Percentiles rank a stretch among this genome's conserved stretches.
phyloP scores from a whole-genome alignment of 2,329 filamentous ascomycete genomes.

The Fusarium sp. region DNA sequence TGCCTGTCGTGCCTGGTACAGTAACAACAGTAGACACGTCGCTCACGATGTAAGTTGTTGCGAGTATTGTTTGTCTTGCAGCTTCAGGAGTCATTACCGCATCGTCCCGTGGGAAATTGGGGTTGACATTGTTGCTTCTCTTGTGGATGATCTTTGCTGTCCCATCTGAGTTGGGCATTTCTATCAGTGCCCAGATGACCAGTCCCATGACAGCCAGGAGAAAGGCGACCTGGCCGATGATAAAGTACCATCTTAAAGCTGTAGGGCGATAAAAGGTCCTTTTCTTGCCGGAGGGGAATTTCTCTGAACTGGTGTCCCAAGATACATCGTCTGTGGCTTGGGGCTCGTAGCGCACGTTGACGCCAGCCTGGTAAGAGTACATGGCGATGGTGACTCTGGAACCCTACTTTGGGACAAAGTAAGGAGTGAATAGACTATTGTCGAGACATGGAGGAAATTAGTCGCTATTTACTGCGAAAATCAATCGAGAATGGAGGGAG shows the following conservation, averaged over 20 bases:
- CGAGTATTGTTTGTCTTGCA: not conserved
- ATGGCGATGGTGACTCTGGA: conserved; percentile 13
- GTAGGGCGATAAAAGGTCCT: conserved; percentile 38
- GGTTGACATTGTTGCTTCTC: not conserved
- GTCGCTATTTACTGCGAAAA: not conserved
- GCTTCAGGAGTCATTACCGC: not conserved
- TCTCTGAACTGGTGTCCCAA: conserved; percentile 29
- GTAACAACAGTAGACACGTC: conserved; percentile 25
- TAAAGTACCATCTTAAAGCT: conserved; percentile 40
- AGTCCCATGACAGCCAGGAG: conserved; percentile 35
- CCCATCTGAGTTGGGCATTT: conserved; percentile 39
- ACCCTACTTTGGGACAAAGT: not conserved
- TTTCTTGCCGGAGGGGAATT: conserved; percentile 23
- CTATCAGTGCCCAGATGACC: conserved; percentile 34
- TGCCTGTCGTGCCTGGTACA: conserved; percentile 34
- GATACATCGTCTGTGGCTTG: conserved; percentile 35
- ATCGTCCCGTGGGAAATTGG: not conserved
- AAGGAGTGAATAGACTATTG: not conserved
- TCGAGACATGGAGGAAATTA: not conserved
- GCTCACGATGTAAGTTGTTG: conserved; percentile 30
- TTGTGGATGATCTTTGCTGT: conserved; percentile 32
- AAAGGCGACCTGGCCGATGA: conserved; percentile 25
- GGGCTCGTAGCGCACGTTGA: conserved; percentile 35
- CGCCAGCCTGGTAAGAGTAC: conserved; percentile 31
- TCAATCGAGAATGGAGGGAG: not conserved